A percentile compares a stretch with the other conserved stretches of the same genome.
Conservation (phyloP, 1,139 yeast species). For the Nadsonia commutata region DNA sequence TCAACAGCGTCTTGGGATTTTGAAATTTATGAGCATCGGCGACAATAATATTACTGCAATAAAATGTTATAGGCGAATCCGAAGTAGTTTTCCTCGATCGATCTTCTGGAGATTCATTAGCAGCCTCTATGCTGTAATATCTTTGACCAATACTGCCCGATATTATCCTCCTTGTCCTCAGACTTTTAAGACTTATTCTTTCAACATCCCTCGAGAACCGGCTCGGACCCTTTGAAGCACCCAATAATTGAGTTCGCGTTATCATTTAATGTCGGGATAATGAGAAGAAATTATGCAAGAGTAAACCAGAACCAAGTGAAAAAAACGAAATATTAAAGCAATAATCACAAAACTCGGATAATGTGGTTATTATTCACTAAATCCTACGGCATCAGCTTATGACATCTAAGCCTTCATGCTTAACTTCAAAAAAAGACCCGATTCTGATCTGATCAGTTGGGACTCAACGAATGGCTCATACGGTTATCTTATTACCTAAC, state of each 20-base stretch:
- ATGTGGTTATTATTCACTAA: no score
- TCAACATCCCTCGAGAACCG: not conserved
- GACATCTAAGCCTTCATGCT: no score
- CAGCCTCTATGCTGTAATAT: not conserved
- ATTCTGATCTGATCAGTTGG: not conserved
- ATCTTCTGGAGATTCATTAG: not conserved
- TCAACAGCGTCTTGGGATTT: not conserved
- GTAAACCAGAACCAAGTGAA: no score
- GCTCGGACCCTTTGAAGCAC: not conserved
- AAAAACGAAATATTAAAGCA: no score
- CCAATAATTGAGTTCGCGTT: not conserved
- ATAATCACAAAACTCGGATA: no score
- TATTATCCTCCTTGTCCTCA: not conserved
- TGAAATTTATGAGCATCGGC: not conserved
- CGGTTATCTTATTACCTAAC: no score
- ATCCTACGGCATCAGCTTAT: no score
- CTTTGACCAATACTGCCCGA: not conserved
- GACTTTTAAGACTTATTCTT: no score
- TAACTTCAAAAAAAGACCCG: no score
- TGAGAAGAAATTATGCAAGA: no score
- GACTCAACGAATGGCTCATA: not conserved
- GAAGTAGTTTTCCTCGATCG: not conserved
- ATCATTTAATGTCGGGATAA: not conserved
- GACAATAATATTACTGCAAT: not conserved
- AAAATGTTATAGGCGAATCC: not conserved